Evolutionary conservation across 2,329 filamentous ascomycete species (phyloP), one percentile per base, ranked within the genome.

Genomic region (Trichothecium roseum): DNA sequence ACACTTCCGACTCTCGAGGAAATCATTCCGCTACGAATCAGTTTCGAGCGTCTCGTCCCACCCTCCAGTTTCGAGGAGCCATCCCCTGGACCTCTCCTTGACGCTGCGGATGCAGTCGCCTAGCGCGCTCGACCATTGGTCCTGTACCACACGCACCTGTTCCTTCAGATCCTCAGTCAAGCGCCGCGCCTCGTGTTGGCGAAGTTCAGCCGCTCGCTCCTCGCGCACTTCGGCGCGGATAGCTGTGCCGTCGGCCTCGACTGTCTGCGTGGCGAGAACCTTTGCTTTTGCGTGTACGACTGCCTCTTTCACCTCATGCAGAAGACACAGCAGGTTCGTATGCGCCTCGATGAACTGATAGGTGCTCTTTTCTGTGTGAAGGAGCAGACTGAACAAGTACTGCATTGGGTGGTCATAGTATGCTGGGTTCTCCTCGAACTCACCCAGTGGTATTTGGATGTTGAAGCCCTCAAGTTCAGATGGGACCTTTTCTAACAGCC

Each of bases 331-430:
- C 24, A 95, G 66, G 51, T 95, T 95, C 20, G 78, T 89, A 63
- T 96, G 89, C 6, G 79, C 83, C 63, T 96, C 91, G 50, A 96
- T 95, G 59, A 94, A 96, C 56, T 96, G 91, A 51, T 94, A 93
- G 8, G 86, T 89, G 48, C 82, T 88, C 63, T 91, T 94, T 55
- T 93, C 85, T 0, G 87, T 82, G 50, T 96, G 89, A 5, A 80
- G 73, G 8, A 98, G 68, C 17, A 96, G 64, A 32, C 78, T 82
- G 56, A 87, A 91, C 0, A 98, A 70, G 54, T 98, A 96, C 58
- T 95, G 86, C 52, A 95, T 60, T 9, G 91, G 91, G 51, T 86
- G 84, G 2, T 75, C 64, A 43, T 74, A 70, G 54, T 95, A 96
- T 14, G 70, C 69, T 1, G 87, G 85, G 48, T 89, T 96, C 62